Base-by-base conservation (phyloP, 2,329 filamentous ascomycete species). In the Penicillium griseofulvum region DNA sequence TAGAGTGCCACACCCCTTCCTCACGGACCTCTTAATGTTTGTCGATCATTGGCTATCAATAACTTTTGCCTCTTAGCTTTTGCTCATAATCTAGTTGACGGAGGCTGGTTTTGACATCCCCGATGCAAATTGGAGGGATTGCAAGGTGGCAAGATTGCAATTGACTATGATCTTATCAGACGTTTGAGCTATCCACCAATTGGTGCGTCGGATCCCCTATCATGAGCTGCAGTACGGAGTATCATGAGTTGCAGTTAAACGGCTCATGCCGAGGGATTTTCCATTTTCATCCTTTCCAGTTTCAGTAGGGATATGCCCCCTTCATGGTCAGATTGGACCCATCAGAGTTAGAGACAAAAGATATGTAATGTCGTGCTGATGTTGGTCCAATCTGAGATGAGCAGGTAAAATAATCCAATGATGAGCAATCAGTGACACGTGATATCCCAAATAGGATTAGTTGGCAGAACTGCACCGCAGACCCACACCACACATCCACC, bases 111-210 rank as follows among this genome's bases (percentile, higher is more conserved):
- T 11, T 34, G 12, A 37, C 14, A 12, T 4, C 42, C 19, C 34
- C 19, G n/a, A 26, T 19, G 26, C 8, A 19, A 16, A 8, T 4
- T 10, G 12, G 12, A 43, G 17, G 26, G 36, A 17, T 49, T 31
- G 16, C 26, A 31, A 37, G 43, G 29, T n/a, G n/a, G n/a, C n/a
- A n/a, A n/a, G n/a, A n/a, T 45, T 38, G 24, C n/a, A 26, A 49
- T 49, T n/a, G 47, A 49, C 38, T 59, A 22, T 22, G 2, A 51
- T 59, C 57, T 61, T 55, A 60, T 58, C 57, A 26, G 46, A 39
- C 43, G 19, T 28, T 38, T 58, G 55, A 42, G 49, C 52, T 37
- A 54, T 49, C 37, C 22, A n/a, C 9, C 56, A 61, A 61, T 61
- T 52, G 51, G 38, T 31, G 26, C 14, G 19, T 12, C 26, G 10